Evolutionary conservation across 768 basidiomycete species (phyloP).

Genomic region (Candolleomyces eurysporus): DNA sequence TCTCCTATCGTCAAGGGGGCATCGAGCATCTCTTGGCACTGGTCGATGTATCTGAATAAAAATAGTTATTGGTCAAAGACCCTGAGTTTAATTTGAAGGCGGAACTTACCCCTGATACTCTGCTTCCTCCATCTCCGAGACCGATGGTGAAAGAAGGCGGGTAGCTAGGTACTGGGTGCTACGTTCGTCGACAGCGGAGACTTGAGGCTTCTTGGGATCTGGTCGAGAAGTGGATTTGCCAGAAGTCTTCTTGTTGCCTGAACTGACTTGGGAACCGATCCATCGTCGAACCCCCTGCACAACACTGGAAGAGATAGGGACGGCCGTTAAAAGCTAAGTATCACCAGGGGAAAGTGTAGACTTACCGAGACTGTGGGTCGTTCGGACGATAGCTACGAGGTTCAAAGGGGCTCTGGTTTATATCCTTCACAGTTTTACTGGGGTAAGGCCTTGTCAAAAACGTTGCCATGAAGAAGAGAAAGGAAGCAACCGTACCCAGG

Average conservation of each 20-base stretch:
- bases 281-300: conserved; percentile 79
- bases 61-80: background rate
- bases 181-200: conserved; percentile 35
- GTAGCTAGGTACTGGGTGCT: conserved; percentile 61
- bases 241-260: conserved; percentile 38
- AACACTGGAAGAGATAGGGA: conserved; percentile 40
- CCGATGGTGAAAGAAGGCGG: conserved; percentile 58
- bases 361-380: conserved; percentile 35
- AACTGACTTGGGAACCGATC: conserved; percentile 58
- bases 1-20: conserved; percentile 54
- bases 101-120: conserved; percentile 68
- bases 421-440: conserved; percentile 69
- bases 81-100: background rate
- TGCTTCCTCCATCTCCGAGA: conserved; percentile 59
- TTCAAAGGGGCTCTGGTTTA: conserved; percentile 75
- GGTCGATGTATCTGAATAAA: conserved; percentile 63
- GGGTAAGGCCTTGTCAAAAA: conserved; percentile 22
- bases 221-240: conserved; percentile 34
- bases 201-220: conserved; percentile 27
- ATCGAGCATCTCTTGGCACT: conserved; percentile 64
- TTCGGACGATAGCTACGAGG: conserved; percentile 45
- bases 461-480: background rate
- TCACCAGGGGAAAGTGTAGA: background rate
- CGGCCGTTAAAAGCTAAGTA: background rate
- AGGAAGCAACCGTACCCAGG: conserved; percentile 56